Evolutionary conservation across 2,329 filamentous ascomycete genomes (phyloP).

Genomic region (Epichloe uncinata): DNA sequence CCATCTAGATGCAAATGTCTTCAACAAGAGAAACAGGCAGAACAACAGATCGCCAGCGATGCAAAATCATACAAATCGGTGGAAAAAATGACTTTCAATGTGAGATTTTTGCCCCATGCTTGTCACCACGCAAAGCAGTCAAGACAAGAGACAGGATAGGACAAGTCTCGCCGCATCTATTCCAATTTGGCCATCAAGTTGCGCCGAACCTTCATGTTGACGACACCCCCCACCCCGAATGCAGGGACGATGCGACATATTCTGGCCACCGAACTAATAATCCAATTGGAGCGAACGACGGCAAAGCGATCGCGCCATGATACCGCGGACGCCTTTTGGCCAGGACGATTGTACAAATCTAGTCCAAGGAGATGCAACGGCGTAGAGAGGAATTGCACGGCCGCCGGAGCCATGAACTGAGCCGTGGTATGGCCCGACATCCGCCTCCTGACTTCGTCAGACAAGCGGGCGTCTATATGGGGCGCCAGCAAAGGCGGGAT

Average conservation of each 20-base stretch:
- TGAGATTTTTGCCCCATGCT: neutral
- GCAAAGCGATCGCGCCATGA: slow-evolving; percentile 47
- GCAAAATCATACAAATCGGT: neutral
- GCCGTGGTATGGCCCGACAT: slow-evolving; percentile 49
- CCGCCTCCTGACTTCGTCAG: slow-evolving; percentile 29
- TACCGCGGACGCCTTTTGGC: slow-evolving; percentile 14
- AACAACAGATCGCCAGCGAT: neutral
- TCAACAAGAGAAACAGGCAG: neutral
- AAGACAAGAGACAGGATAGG: neutral
- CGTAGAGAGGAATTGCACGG: slow-evolving; percentile 66
- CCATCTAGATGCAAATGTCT: neutral
- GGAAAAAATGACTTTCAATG: neutral
- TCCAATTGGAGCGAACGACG: slow-evolving; percentile 63
- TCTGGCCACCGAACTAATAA: slow-evolving; percentile 56
- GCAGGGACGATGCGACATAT: slow-evolving; percentile 80
- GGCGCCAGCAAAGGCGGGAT: slow-evolving; percentile 69
- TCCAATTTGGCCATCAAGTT: slow-evolving; percentile 51
- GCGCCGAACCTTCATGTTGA: slow-evolving; percentile 60
- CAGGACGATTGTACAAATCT: slow-evolving; percentile 68
- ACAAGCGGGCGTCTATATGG: slow-evolving; percentile 41
- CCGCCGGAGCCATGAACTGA: slow-evolving; percentile 69
- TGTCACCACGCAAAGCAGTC: neutral
- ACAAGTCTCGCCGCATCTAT: slow-evolving; percentile 8
- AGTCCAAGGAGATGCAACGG: slow-evolving; percentile 75
- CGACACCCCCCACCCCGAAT: slow-evolving; percentile 77